Percentiles rank a stretch among this genome's conserved stretches.
phyloP scores from a whole-genome alignment of 441 rosid species.

The Macaranga tanarius region DNA sequence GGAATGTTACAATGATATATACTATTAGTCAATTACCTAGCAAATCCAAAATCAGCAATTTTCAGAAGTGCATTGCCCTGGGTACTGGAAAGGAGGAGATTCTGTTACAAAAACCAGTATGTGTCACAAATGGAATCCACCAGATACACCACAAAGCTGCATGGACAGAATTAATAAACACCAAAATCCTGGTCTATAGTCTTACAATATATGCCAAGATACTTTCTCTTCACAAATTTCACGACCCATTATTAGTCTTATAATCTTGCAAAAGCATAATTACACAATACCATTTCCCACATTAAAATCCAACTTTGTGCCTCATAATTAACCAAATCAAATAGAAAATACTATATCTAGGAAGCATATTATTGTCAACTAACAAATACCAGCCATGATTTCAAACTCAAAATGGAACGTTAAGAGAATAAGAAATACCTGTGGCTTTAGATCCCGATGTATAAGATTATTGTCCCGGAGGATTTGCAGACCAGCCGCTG shows the following conservation, averaged over 20 bases:
- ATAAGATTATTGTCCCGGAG: constrained; percentile 93
- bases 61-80: constrained; percentile 64
- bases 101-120: constrained; percentile 53
- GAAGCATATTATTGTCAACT: too few relatives aligned
- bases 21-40: constrained; percentile 53
- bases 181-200: neutral
- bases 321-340: neutral
- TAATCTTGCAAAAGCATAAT: neutral
- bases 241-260: neutral
- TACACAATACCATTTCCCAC: neutral
- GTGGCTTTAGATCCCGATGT: constrained; percentile 97
- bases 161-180: constrained; percentile 14
- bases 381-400: too few relatives aligned
- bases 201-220: neutral
- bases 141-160: constrained; percentile 12
- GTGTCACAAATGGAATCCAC: constrained; percentile 29
- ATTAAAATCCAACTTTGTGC: neutral
- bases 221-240: neutral
- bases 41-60: constrained; percentile 99
- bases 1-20: neutral
- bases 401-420: constrained; percentile 8
- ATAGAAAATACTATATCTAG: neutral
- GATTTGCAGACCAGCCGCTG: constrained; percentile 84
- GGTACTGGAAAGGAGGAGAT: constrained; percentile 81
- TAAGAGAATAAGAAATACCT: constrained; percentile 49